Evolutionary conservation across 768 basidiomycete genomes (phyloP).

Genomic region (Kwoniella dendrophila): DNA sequence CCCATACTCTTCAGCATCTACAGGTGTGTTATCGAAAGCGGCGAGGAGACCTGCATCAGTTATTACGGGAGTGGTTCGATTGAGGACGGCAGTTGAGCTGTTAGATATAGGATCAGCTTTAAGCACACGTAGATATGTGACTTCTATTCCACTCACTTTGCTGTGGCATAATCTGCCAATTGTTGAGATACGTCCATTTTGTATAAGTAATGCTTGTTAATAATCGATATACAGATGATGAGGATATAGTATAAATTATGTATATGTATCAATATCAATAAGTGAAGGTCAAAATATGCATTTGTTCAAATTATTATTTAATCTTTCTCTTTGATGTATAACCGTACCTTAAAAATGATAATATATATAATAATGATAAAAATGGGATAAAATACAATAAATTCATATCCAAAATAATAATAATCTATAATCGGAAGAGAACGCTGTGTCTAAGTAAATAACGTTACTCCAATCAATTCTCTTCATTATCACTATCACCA

Average conservation of each 20-base stretch:
- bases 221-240: not conserved
- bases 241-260: not conserved
- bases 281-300: too few species aligned
- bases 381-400: slow-evolving; percentile 30
- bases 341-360: too few species aligned
- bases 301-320: not conserved
- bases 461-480: slow-evolving; percentile 15
- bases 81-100: slow-evolving; percentile 39
- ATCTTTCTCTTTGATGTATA: not conserved
- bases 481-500: slow-evolving; percentile 4
- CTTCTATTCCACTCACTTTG: slow-evolving; percentile 64
- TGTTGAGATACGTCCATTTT: slow-evolving; percentile 83
- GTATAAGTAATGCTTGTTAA: not conserved
- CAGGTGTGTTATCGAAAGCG: slow-evolving; percentile 82
- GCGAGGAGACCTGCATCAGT: slow-evolving; percentile 81
- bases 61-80: slow-evolving; percentile 59
- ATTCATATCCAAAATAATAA: slow-evolving; percentile 17
- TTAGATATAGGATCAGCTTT: slow-evolving; percentile 20
- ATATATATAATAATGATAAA: not conserved
- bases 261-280: too few species aligned
- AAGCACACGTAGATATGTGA: not conserved
- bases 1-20: slow-evolving; percentile 83
- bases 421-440: slow-evolving; percentile 15
- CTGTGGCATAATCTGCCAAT: slow-evolving; percentile 71
- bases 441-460: slow-evolving; percentile 9